These are phyloP conservation scores for Chaetomium fimeti DNA, from an alignment of 495 filamentous ascomycete species.

Conservation along the genomic window DNA sequence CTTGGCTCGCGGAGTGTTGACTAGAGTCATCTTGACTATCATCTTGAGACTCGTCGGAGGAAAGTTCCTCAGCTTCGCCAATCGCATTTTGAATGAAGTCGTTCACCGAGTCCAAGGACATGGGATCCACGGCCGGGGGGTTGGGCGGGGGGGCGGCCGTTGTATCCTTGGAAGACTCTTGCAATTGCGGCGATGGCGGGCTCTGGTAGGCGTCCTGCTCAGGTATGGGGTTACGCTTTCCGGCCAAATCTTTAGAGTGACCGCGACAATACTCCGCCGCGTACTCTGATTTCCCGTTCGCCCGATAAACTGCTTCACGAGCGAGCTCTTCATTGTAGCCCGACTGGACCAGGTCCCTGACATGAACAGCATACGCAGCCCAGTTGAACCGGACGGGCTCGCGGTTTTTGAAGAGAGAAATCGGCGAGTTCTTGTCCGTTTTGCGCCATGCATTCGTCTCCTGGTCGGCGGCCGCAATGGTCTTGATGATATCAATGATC, in stretches of 20 bases:
- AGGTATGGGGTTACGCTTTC: slow-evolving; percentile 61
- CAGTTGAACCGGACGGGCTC: slow-evolving; percentile 33
- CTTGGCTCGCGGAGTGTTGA: slow-evolving; percentile 20
- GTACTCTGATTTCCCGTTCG: slow-evolving; percentile 59
- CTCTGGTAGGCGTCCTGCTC: slow-evolving; percentile 50
- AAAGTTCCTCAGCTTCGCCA: slow-evolving; percentile 27
- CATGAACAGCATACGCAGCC: slow-evolving; percentile 43
- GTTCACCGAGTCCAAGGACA: slow-evolving; percentile 35
- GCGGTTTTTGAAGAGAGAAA: slow-evolving; percentile 31
- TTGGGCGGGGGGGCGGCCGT: slow-evolving; percentile 1
- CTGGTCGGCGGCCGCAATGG: slow-evolving; percentile 70
- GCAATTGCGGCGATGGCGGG: slow-evolving; percentile 24
- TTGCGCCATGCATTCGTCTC: slow-evolving; percentile 64
- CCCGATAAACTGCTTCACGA: slow-evolving; percentile 79
- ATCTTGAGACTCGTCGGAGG: slow-evolving; percentile 30
- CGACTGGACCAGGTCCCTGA: slow-evolving; percentile 44
- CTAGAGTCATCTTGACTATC: slow-evolving; percentile 26
- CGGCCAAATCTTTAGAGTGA: slow-evolving; percentile 43
- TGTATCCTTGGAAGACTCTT: slow-evolving; percentile 14
- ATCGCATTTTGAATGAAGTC: slow-evolving; percentile 24
- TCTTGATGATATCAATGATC: slow-evolving; percentile 78
- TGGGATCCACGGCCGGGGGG: slow-evolving; percentile 27
- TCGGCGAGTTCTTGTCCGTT: slow-evolving; percentile 37
- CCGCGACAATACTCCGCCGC: slow-evolving; percentile 75
- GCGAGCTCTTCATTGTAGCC: slow-evolving; percentile 59